Percentiles rank a stretch among this genome's conserved stretches.
These are phyloP conservation scores for Stereum hirsutum DNA, from an alignment of 1,284 basidiomycete genomes.

Conservation along the genomic window DNA sequence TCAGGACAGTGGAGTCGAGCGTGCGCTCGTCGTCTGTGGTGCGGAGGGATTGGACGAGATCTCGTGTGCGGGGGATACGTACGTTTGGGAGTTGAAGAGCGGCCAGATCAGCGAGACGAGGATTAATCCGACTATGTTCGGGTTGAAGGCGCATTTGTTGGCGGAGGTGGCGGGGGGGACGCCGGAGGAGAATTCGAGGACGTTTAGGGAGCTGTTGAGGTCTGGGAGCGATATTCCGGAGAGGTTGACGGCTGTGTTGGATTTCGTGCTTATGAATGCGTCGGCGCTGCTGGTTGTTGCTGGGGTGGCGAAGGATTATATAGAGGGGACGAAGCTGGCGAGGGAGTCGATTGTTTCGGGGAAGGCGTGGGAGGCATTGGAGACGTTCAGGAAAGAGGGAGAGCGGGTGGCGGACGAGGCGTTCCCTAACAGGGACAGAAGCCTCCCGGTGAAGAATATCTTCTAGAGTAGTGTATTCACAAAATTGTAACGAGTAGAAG, in stretches of 20 bases:
- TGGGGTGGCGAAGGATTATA: slow-evolving; percentile 60
- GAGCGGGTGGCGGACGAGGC: background rate
- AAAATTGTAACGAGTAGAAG: too few relatives aligned
- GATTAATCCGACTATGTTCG: slow-evolving; percentile 60
- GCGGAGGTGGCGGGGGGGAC: slow-evolving; percentile 61
- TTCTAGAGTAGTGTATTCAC: too few relatives aligned
- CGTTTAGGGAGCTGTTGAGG: slow-evolving; percentile 49
- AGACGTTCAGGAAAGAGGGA: slow-evolving; percentile 33
- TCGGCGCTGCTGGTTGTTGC: slow-evolving; percentile 77
- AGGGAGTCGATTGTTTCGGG: slow-evolving; percentile 66
- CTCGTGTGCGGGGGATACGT: slow-evolving; percentile 85
- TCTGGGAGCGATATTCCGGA: slow-evolving; percentile 42
- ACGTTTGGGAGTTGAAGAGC: slow-evolving; percentile 57
- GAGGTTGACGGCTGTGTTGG: slow-evolving; percentile 49
- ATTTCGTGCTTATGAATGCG: slow-evolving; percentile 84
- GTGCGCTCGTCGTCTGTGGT: slow-evolving; percentile 92
- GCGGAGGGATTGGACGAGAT: slow-evolving; percentile 93
- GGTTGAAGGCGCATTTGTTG: slow-evolving; percentile 63
- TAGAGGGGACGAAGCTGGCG: slow-evolving; percentile 70
- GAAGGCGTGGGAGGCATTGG: slow-evolving; percentile 66
- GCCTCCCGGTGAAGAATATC: too few relatives aligned
- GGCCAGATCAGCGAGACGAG: slow-evolving; percentile 42
- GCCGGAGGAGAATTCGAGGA: slow-evolving; percentile 68
- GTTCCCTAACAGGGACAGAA: too few relatives aligned
- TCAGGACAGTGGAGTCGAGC: slow-evolving; percentile 57